These are phyloP conservation scores for Candida sithepensis DNA, from an alignment of 805 yeast genomes.

Conservation along the genomic window DNA sequence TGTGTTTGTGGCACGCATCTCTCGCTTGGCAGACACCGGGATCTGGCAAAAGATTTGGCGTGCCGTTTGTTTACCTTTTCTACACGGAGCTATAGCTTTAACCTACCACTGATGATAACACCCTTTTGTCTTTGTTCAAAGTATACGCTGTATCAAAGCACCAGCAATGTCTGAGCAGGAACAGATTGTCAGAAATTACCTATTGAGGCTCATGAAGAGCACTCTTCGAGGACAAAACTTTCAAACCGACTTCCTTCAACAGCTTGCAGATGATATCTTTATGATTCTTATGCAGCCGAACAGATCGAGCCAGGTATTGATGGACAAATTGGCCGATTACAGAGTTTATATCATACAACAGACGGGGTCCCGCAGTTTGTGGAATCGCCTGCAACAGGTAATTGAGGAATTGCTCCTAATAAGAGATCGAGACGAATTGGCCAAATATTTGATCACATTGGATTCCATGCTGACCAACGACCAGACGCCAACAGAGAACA, in stretches of 20 bases:
- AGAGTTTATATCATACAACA: constrained; percentile 6
- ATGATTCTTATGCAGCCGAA: background rate
- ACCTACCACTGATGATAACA: too few species aligned
- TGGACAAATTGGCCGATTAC: constrained; percentile 7
- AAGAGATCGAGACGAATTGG: constrained; percentile 15
- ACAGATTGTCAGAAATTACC: constrained; percentile 17
- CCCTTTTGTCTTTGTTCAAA: too few species aligned
- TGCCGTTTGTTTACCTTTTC: background rate
- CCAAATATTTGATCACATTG: constrained; percentile 19
- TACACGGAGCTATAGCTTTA: too few species aligned
- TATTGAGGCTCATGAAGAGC: constrained; percentile 17
- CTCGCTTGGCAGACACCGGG: too few species aligned
- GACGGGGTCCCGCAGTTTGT: constrained; percentile 6
- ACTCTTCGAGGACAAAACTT: constrained; percentile 11
- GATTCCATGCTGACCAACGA: constrained; percentile 11
- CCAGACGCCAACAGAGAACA: too few species aligned
- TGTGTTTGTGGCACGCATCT: too few species aligned
- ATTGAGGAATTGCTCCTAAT: constrained; percentile 18
- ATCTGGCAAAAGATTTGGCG: too few species aligned
- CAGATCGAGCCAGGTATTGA: constrained; percentile 1
- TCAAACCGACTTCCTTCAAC: constrained; percentile 9
- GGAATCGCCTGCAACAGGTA: constrained; percentile 20
- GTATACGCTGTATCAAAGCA: too few species aligned
- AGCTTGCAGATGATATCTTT: constrained; percentile 4
- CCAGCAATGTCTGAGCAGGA: constrained; percentile 21